Base-by-base conservation (phyloP, 2,329 filamentous ascomycete genomes). In the Macrophomina pseudophaseolina region DNA sequence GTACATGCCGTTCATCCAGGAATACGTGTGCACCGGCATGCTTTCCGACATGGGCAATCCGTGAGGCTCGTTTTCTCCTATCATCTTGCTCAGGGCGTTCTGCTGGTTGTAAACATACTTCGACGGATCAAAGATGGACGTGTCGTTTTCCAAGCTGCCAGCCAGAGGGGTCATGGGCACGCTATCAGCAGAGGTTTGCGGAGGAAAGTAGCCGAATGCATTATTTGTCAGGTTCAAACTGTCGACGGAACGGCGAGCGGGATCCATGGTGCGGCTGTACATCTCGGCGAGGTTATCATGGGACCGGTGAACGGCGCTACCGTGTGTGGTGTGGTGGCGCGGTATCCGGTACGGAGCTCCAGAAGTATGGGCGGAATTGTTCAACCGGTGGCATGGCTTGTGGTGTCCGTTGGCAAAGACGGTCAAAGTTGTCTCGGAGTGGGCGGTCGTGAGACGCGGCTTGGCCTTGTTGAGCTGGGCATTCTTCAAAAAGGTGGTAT, bases 381-480 rank as follows among this genome's bases (percentile, higher is more conserved):
- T 89, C 77, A 87, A 86, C 70, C 87, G 86, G 73, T 89, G 87
- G 60, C 84, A 85, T 11, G 87, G 87, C 78, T 88, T 88, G 78
- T 89, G 87, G 71, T 89, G 87, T 67, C 87, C 87, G 72, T 89
- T 88, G 28, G 86, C 81, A 73, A 88, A 88, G 67, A 88, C 81
- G 18, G 85, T 88, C 71, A 89, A 77, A 35, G 83, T 85, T 67
- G 83, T 84, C 63, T 90, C 87, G 30, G 86, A 88, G 71, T 85
- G 86, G 66, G 84, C 84, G 54, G 84, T 81, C 49, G 84, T 85
- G 58, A 88, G 80, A 71, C 83, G 83, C 12, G 86, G 86, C 74
- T 87, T 88, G 35, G 80, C 75, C 68, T 86, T 83, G 66, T 81
- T 79, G 38, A 75, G 71, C 74, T 79, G 73, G 72, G 80, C 71